phyloP scores from a whole-genome alignment of 2,329 filamentous ascomycete species.

The Phyllosticta citriasiana region DNA sequence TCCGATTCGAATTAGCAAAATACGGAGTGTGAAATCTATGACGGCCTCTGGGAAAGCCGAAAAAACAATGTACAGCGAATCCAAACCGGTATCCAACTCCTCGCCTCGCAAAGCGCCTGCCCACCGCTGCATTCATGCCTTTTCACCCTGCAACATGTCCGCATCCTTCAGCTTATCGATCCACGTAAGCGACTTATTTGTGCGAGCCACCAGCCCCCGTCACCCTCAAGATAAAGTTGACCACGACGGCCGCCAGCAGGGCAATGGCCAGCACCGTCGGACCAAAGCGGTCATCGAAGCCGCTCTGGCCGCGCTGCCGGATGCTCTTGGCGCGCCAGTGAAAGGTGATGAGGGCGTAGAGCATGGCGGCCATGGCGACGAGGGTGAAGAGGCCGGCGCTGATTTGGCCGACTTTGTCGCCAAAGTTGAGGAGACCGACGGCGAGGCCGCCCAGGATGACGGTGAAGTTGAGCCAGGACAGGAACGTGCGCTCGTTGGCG shows the following conservation, averaged over 20 bases:
- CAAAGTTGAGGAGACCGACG: conserved; percentile 96
- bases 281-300: conserved; percentile 92
- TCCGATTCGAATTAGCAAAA: neutral
- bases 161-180: neutral
- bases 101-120: neutral
- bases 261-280: conserved; percentile 84
- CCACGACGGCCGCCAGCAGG: conserved; percentile 77
- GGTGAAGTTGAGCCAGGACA: conserved; percentile 99
- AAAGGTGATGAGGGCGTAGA: conserved; percentile 90
- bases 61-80: neutral
- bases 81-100: neutral
- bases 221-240: conserved; percentile 71
- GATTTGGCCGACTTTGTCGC: conserved; percentile 87
- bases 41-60: neutral
- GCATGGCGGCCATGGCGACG: conserved; percentile 89
- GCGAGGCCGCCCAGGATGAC: conserved; percentile 95
- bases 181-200: neutral
- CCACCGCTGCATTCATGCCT: neutral
- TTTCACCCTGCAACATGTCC: neutral
- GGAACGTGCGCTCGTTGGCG: conserved; percentile 97
- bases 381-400: conserved; percentile 87
- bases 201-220: conserved; percentile 1
- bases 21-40: neutral
- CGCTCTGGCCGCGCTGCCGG: conserved; percentile 78
- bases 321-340: conserved; percentile 97